Conservation (phyloP, 331 rosid genomes). For the Saraca asoca region DNA sequence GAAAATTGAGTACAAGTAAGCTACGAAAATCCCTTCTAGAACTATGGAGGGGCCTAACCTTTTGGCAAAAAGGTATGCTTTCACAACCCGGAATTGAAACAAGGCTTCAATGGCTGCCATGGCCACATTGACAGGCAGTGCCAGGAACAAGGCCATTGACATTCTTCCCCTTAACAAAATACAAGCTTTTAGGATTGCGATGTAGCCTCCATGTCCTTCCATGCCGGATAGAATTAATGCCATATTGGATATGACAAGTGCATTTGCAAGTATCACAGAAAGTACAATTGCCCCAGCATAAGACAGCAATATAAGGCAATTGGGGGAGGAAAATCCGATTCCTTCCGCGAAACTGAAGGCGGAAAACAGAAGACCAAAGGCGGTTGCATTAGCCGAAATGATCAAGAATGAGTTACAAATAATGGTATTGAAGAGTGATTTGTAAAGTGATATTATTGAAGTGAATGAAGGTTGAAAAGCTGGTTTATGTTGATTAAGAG, state of each 20-base stretch:
- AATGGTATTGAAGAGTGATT: slow-evolving; percentile 57
- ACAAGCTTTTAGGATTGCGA: slow-evolving; percentile 72
- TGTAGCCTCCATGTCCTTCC: slow-evolving; percentile 67
- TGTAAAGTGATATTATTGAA: slow-evolving; percentile 50
- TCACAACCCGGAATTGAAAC: slow-evolving; percentile 73
- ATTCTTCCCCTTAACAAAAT: slow-evolving; percentile 65
- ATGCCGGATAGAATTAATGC: slow-evolving; percentile 71
- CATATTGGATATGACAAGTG: slow-evolving; percentile 64
- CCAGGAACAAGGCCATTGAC: slow-evolving; percentile 68
- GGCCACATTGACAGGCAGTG: slow-evolving; percentile 65
- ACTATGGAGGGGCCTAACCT: slow-evolving; percentile 40
- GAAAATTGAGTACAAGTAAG: slow-evolving; percentile 74
- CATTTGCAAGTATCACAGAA: slow-evolving; percentile 79
- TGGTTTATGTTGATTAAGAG: slow-evolving; percentile 50
- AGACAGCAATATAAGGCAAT: slow-evolving; percentile 48
- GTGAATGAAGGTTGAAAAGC: slow-evolving; percentile 37
- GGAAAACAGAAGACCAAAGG: slow-evolving; percentile 58
- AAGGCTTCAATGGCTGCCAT: slow-evolving; percentile 78
- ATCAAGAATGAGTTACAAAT: slow-evolving; percentile 60
- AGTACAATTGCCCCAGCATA: slow-evolving; percentile 65
- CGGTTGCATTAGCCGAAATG: slow-evolving; percentile 73
- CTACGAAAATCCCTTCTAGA: slow-evolving; percentile 68
- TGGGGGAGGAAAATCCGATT: slow-evolving; percentile 50
- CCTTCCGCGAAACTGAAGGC: slow-evolving; percentile 56
- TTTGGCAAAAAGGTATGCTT: slow-evolving; percentile 42